Evolutionary conservation across 306 rosid species (phyloP).

Genomic region (Lithocarpus polystachyus): DNA sequence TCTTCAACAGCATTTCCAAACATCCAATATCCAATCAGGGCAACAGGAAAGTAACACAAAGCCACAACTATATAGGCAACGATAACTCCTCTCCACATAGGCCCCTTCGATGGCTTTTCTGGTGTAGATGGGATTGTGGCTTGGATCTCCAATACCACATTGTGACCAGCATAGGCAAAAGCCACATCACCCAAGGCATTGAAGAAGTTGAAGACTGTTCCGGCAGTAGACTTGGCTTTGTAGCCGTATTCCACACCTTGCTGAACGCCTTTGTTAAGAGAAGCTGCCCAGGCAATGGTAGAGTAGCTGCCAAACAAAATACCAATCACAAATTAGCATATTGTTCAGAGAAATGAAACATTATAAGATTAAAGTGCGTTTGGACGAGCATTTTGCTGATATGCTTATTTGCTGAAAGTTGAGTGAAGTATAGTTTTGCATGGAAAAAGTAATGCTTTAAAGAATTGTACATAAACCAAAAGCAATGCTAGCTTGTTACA

Average conservation of each 20-base stretch:
- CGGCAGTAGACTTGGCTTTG: conserved; percentile 39
- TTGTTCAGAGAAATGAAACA: no score
- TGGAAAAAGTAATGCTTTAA: no score
- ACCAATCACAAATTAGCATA: not conserved
- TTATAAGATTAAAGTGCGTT: not conserved
- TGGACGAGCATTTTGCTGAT: no score
- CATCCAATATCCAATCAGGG: conserved; percentile 66
- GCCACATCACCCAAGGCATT: conserved; percentile 75
- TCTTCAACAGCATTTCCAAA: conserved; percentile 55
- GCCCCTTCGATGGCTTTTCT: conserved; percentile 82
- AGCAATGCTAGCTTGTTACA: not conserved
- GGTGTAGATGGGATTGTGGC: conserved; percentile 95
- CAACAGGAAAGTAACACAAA: conserved; percentile 90
- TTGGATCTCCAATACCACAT: conserved; percentile 89
- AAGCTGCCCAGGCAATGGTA: conserved; percentile 82
- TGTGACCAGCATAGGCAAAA: conserved; percentile 96
- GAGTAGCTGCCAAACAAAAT: conserved; percentile 60
- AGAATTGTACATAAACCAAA: no score
- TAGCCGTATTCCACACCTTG: conserved; percentile 53
- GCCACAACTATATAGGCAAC: conserved; percentile 88
- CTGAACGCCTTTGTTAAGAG: conserved; percentile 58
- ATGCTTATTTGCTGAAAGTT: not conserved
- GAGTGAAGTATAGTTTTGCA: no score
- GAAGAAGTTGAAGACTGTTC: conserved; percentile 59
- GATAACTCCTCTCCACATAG: conserved; percentile 93